Base-by-base conservation (phyloP, 352 stramenopile species). In the Phytopythium litorale region DNA sequence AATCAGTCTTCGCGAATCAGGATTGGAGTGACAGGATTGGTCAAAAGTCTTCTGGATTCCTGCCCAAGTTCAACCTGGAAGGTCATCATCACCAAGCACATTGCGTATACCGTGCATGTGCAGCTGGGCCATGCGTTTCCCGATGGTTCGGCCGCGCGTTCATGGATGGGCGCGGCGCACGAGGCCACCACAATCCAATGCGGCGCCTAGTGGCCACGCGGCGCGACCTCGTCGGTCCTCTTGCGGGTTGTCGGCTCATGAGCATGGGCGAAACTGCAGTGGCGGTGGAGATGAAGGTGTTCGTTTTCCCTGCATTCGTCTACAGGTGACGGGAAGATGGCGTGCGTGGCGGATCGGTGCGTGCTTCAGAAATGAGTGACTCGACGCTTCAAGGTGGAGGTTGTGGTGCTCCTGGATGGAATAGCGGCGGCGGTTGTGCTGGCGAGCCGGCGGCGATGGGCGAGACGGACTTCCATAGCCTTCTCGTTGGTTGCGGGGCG, bases 31-130 rank as follows among this genome's bases (percentile, higher is more conserved):
- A 11, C 1, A 28, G 12, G 15, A 56, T 56, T 56, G 50, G 50
- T 23, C 28, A 42, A 56, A 56, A 56, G 13, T 18, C 30, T 16
- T 19, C 50, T 56, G 50, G 50, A 56, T 56, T 56, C 50, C 30
- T 32, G 18, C 51, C 0, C 25, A 57, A 57, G 51, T 57, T 57
- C 51, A 57, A 57, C 32, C 13, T 56, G 50, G 50, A 42, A 13
- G 12, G 16, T 28, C 42, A n/a, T 57, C 51, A 30, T 57, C 30
- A 32, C 45, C 45, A 51, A 51, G 45, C 45, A 51, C 32, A 45
- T 43, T 45, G 51, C 32, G 30, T 57, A 19, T 57, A 45, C 51
- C 7, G 19, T 56, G 49, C 28, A 56, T 32, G 21, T 51, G 45
- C 42, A 9, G 42, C 42, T 25, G 42, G 40, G 21, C 18, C 45